These are phyloP conservation scores for Candida patagonica DNA, from an alignment of 805 yeast species.

Conservation along the genomic window DNA sequence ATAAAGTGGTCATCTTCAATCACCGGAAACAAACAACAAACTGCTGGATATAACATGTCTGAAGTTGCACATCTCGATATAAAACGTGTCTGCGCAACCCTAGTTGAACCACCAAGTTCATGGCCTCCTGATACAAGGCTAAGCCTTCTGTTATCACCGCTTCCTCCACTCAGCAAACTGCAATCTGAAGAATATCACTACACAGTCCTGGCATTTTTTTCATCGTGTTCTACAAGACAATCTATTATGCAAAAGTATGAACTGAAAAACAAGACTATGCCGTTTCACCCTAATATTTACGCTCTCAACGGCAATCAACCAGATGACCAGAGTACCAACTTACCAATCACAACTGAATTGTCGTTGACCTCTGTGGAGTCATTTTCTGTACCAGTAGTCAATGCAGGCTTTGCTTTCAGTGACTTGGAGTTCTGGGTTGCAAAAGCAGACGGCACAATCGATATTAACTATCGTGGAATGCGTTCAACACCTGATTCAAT, in stretches of 20 bases:
- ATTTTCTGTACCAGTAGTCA: slow-evolving; percentile 10
- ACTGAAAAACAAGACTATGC: slow-evolving; percentile 7
- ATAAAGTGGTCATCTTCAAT: slow-evolving; percentile 22
- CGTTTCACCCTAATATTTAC: slow-evolving; percentile 17
- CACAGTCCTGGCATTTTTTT: background rate
- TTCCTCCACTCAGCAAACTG: slow-evolving; percentile 2
- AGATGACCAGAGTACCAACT: background rate
- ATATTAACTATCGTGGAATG: slow-evolving; percentile 11
- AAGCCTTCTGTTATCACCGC: slow-evolving; percentile 11
- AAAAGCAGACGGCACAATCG: slow-evolving; percentile 14
- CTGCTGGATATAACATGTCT: slow-evolving; percentile 5
- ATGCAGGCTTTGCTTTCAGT: slow-evolving; percentile 8
- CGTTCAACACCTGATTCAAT: slow-evolving; percentile 12
- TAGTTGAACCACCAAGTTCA: slow-evolving; percentile 8
- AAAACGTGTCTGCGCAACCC: slow-evolving; percentile 7
- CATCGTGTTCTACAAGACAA: background rate
- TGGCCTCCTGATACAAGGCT: slow-evolving; percentile 6
- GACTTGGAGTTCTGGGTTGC: slow-evolving; percentile 12
- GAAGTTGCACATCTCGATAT: slow-evolving; percentile 11
- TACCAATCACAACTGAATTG: slow-evolving; percentile 3
- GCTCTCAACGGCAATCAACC: slow-evolving; percentile 6
- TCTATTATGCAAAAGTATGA: slow-evolving; percentile 10
- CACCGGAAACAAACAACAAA: slow-evolving; percentile 6
- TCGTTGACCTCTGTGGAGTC: slow-evolving; percentile 4
- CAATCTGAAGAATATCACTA: slow-evolving; percentile 1